A percentile compares a stretch with the other conserved stretches of the same genome.
These are phyloP conservation scores for Musa troglodytarum DNA, from an alignment of 176 grass and related monocot genomes.

Conservation along the genomic window DNA sequence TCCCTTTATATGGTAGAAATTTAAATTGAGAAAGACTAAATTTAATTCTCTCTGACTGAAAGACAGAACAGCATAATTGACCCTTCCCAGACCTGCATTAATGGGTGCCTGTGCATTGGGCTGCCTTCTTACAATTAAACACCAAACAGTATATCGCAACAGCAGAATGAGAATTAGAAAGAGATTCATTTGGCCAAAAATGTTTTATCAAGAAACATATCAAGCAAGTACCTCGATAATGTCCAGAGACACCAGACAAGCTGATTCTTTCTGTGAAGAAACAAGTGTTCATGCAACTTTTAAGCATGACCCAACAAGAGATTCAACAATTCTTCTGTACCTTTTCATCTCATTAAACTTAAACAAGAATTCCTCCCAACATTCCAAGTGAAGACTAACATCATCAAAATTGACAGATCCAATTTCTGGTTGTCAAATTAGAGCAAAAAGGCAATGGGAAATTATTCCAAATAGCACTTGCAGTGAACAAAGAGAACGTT, in stretches of 20 bases:
- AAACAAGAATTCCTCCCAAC: slow-evolving; percentile 32
- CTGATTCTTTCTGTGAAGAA: slow-evolving; percentile 62
- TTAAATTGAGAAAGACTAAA: too few relatives aligned
- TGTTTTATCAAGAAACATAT: background rate
- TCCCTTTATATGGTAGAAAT: too few relatives aligned
- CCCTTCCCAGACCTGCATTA: too few relatives aligned
- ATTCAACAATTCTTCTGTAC: slow-evolving; percentile 85
- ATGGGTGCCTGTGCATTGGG: too few relatives aligned
- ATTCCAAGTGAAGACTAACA: slow-evolving; percentile 52
- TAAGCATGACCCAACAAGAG: slow-evolving; percentile 78
- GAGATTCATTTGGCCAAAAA: background rate
- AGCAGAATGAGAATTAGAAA: too few relatives aligned
- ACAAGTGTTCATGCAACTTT: slow-evolving; percentile 56
- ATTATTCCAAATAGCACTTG: too few relatives aligned
- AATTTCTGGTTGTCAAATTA: slow-evolving; percentile 28
- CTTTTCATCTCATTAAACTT: slow-evolving; percentile 77
- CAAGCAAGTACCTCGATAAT: slow-evolving; percentile 61
- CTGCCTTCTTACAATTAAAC: too few relatives aligned
- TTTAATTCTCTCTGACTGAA: too few relatives aligned
- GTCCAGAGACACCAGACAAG: slow-evolving; percentile 70
- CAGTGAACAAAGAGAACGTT: too few relatives aligned
- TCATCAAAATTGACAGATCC: slow-evolving; percentile 23
- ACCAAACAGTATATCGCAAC: too few relatives aligned
- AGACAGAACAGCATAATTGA: too few relatives aligned
- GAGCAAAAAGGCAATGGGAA: too few relatives aligned